Evolutionary conservation across 2,329 filamentous ascomycete genomes (phyloP).

Genomic region (Juglanconis sp.): DNA sequence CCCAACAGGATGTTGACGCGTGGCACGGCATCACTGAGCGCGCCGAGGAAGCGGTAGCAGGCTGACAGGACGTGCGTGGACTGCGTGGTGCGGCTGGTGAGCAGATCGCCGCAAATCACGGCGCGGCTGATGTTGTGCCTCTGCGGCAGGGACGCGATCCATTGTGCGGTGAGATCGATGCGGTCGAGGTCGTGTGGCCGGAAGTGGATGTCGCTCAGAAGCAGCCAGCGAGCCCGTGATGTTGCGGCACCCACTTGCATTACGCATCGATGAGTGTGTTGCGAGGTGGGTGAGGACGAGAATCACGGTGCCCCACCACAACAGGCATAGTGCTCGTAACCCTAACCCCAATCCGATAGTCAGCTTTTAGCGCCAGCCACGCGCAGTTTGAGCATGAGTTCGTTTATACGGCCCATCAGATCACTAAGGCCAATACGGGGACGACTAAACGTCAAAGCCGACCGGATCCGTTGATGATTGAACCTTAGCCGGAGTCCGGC

Average conservation of each 20-base stretch:
- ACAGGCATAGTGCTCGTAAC: too few relatives aligned
- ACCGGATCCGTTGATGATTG: too few relatives aligned
- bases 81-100: slow-evolving; percentile 28
- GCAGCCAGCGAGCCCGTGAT: slow-evolving; percentile 23
- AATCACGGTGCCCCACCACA: too few relatives aligned
- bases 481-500: too few relatives aligned
- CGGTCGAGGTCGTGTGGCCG: slow-evolving; percentile 27
- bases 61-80: slow-evolving; percentile 29
- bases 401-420: too few relatives aligned
- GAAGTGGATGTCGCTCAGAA: slow-evolving; percentile 33
- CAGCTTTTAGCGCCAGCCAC: too few relatives aligned
- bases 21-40: slow-evolving; percentile 25
- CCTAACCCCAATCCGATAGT: too few relatives aligned
- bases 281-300: too few relatives aligned
- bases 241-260: background rate
- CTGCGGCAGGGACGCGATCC: slow-evolving; percentile 26
- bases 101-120: slow-evolving; percentile 30
- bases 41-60: slow-evolving; percentile 29
- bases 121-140: slow-evolving; percentile 24
- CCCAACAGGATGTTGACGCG: slow-evolving; percentile 30
- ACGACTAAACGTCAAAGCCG: too few relatives aligned
- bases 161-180: slow-evolving; percentile 23
- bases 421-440: too few relatives aligned
- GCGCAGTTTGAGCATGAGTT: too few relatives aligned
- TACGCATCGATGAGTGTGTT: too few relatives aligned